Conservation (phyloP, 1,284 basidiomycete species). For the Abortiporus biennis region DNA sequence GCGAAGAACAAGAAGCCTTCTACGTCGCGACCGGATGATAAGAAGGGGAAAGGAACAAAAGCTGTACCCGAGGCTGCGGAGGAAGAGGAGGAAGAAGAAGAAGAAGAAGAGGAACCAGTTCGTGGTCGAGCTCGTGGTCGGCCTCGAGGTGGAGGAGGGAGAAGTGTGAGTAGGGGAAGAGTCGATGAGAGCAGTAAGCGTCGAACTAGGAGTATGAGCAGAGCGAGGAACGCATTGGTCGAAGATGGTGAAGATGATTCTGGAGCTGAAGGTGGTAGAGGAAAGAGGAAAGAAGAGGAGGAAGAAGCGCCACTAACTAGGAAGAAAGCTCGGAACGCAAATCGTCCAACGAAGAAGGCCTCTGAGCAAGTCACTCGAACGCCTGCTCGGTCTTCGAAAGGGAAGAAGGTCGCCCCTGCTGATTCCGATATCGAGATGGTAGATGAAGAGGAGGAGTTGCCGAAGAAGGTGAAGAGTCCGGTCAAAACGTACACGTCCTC, state of each 20-base stretch:
- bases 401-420: background rate
- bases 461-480: background rate
- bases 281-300: background rate
- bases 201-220: no score
- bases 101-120: background rate
- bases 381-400: background rate
- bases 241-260: background rate
- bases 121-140: background rate
- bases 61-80: background rate
- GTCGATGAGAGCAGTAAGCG: no score
- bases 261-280: background rate
- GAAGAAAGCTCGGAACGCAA: background rate
- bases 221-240: no score
- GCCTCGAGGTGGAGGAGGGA: conserved; percentile 1
- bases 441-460: background rate
- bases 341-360: conserved; percentile 1
- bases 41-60: background rate
- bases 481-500: no score
- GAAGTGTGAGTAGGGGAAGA: no score
- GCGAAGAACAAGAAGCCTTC: background rate
- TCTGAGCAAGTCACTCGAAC: background rate
- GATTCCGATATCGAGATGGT: background rate
- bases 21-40: background rate
- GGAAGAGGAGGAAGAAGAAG: background rate
- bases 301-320: no score